These are phyloP conservation scores for Tylopilus sp. DNA, from an alignment of 768 basidiomycete species.

Conservation along the genomic window DNA sequence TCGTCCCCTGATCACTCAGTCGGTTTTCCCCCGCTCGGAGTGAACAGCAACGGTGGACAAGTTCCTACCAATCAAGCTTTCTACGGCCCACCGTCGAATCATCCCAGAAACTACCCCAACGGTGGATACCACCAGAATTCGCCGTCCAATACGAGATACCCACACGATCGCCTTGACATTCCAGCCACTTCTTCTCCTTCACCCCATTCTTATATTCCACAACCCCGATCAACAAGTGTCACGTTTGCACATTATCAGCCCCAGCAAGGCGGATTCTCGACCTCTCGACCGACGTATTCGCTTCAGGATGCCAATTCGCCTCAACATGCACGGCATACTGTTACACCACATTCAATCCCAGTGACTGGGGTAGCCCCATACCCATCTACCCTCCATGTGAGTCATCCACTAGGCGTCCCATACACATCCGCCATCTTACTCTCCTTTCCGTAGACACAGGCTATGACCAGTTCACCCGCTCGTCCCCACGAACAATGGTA, in stretches of 20 bases:
- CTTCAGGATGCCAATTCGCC: conserved; percentile 17
- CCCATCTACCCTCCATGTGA: conserved; percentile 26
- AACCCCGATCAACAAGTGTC: conserved; percentile 24
- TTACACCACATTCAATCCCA: conserved; percentile 14
- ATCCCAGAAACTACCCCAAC: conserved; percentile 17
- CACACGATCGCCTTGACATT: conserved; percentile 20
- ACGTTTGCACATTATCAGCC: conserved; percentile 39
- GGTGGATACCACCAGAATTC: conserved; percentile 14
- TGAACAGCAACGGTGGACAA: conserved; percentile 8
- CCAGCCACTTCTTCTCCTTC: conserved; percentile 13
- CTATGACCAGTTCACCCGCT: conserved; percentile 12
- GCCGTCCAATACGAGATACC: conserved; percentile 20
- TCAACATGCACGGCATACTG: conserved; percentile 18
- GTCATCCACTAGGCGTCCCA: not conserved
- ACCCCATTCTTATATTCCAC: conserved; percentile 17
- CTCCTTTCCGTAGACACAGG: conserved; percentile 7
- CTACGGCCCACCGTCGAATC: conserved; percentile 13
- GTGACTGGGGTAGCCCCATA: conserved; percentile 20
- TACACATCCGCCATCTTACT: not conserved
- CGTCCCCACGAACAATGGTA: conserved; percentile 25
- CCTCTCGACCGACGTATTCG: conserved; percentile 30
- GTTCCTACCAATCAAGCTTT: conserved; percentile 9
- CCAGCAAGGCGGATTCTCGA: conserved; percentile 35
- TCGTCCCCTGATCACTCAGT: conserved; percentile 7
- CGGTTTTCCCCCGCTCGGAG: conserved; percentile 4